Evolutionary conservation across 176 grass and related monocot species (phyloP).

Genomic region (Eleusine indica): DNA sequence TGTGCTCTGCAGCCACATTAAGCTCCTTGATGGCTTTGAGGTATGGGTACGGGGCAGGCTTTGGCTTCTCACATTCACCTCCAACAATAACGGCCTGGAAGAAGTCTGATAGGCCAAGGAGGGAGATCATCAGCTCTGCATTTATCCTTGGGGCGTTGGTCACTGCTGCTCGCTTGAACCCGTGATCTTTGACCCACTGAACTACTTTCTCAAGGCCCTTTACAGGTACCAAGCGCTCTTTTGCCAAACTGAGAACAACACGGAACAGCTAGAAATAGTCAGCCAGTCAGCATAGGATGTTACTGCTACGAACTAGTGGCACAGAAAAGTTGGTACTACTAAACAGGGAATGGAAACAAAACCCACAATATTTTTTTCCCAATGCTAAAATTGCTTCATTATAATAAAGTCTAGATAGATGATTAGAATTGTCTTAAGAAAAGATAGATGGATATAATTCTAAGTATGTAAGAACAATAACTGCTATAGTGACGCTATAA

Average conservation of each 20-base stretch:
- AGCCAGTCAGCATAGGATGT: constrained; percentile 22
- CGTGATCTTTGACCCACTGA: not conserved
- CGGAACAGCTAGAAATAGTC: constrained; percentile 7
- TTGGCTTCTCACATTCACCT: constrained; percentile 80
- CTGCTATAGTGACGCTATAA: not conserved
- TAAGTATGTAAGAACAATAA: no score
- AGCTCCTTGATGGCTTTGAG: constrained; percentile 76
- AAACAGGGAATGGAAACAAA: not conserved
- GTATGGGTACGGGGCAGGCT: constrained; percentile 84
- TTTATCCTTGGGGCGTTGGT: not conserved
- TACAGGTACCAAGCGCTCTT: constrained; percentile 64
- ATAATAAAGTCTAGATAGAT: no score
- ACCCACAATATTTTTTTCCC: no score
- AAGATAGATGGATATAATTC: no score
- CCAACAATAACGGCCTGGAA: constrained; percentile 75
- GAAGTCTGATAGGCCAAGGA: constrained; percentile 83
- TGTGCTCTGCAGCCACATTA: constrained; percentile 57
- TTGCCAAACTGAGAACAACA: constrained; percentile 57
- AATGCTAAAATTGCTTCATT: no score
- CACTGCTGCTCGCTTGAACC: not conserved
- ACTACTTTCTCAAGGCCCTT: constrained; percentile 55
- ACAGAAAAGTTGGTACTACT: not conserved
- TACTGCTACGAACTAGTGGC: not conserved
- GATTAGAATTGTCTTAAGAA: not conserved
- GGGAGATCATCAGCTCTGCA: constrained; percentile 56